Evolutionary conservation across 306 rosid genomes (phyloP), one percentile per base, ranked within the genome.

Genomic region (Cucumis melo): DNA sequence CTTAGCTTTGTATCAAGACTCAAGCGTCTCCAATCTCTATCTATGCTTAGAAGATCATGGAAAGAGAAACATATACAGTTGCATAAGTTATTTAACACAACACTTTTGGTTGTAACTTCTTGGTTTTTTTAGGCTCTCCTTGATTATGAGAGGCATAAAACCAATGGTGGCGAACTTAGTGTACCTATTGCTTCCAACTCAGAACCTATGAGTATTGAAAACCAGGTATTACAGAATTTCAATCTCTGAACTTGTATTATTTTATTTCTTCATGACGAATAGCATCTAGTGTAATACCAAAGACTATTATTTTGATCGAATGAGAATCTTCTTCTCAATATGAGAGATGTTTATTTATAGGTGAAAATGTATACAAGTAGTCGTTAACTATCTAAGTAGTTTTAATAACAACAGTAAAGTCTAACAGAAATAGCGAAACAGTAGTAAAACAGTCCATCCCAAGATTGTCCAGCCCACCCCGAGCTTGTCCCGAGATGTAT

Each of bases 131-230:
- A 95, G 99, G 98, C 98, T 16, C 98, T 95, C 72, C 96, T 95
- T 83, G 98, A 92, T 87, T 95, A 92, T 77, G 99, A 92, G 88
- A 92, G 93, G 83, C 90, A 95, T 85, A 89, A 87, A 77, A 83
- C 85, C 75, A 79, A 75, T 63, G 97, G 98, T 60, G 92, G 88
- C 46, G 93, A 90, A 80, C 90, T 91, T 83, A 83, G 58, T 81
- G 88, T 87, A 27, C 93, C 98, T 53, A 77, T 92, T 81, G 83
- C 89, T 82, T 81, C 97, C 73, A 89, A 75, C 20, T 80, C 98
- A 42, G 95, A 92, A 87, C 91, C 95, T 57, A 76, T 82, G 67
- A 94, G 66, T 80, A 63, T 84, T 65, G 96, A 95, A 84, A 88
- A 87, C 82, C 96, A 78, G 97, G 99, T 92, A 85, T 73, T 21